Base-by-base conservation (phyloP, 2,329 filamentous ascomycete genomes). In the Aspergillus ibericus region DNA sequence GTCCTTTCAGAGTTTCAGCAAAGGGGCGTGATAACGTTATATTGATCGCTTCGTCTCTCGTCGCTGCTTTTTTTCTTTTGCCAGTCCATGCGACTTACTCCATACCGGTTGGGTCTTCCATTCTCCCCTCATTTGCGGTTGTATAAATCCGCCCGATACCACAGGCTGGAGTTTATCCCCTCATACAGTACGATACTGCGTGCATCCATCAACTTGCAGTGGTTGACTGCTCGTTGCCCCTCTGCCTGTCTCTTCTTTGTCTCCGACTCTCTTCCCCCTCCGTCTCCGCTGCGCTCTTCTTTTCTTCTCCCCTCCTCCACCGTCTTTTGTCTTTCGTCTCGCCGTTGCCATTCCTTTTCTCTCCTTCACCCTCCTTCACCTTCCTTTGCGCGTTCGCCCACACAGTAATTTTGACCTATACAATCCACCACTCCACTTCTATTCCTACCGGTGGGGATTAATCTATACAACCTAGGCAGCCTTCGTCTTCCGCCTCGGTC, bases 311-410 rank as follows among this genome's bases (percentile, higher is more conserved):
- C 55, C 25, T 32, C 16, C 55, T 62, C 66, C 49, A 58, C 57
- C 44, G 55, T 61, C 44, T 44, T 42, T 44, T 54, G 56, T 50
- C 53, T 52, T 57, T 58, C 35, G 40, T 56, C 58, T 55, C 51
- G 60, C 65, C 63, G 63, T 67, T 64, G 64, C 55, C 66, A 53
- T 66, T 69, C 67, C 63, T 65, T 66, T n/a, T n/a, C n/a, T n/a
- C n/a, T n/a, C n/a, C n/a, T n/a, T n/a, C n/a, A n/a, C 67, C 62
- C 66, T 66, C 66, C 59, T 59, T 56, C 68, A 62, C 58, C 58
- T 61, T 62, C 66, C 66, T 54, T 64, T 63, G 70, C 72, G 68
- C 72, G 66, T 74, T 74, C 69, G 72, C 68, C 71, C 67, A 63
- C 69, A 68, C 67, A 61, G 62, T 72, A 69, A 72, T 70, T 66